These are phyloP conservation scores for Fistulinella prunicolor DNA, from an alignment of 768 basidiomycete genomes.

Conservation along the genomic window DNA sequence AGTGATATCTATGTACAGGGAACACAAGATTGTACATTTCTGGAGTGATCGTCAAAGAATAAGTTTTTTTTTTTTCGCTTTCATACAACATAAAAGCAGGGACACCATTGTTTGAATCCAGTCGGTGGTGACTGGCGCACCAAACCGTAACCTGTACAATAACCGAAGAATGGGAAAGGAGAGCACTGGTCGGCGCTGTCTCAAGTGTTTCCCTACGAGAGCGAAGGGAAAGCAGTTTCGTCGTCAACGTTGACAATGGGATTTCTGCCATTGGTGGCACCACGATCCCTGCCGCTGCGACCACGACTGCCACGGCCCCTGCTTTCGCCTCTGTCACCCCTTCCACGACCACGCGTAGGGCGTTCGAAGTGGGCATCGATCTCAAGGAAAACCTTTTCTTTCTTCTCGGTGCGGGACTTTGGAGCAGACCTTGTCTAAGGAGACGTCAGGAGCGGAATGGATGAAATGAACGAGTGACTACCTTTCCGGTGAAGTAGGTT, in stretches of 20 bases:
- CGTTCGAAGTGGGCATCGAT: constrained; percentile 89
- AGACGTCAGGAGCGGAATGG: constrained; percentile 1
- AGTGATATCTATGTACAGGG: constrained; percentile 12
- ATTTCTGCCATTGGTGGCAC: constrained; percentile 40
- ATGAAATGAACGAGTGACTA: constrained; percentile 31
- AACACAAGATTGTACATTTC: constrained; percentile 8
- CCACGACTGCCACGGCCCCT: constrained; percentile 45
- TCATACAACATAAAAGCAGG: constrained; percentile 14
- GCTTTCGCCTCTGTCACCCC: constrained; percentile 48
- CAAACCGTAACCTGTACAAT: constrained; percentile 11
- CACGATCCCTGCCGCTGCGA: constrained; percentile 44
- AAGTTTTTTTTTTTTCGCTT: constrained; percentile 10
- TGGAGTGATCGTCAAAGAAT: neutral
- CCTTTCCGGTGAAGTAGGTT: constrained; percentile 90
- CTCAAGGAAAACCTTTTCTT: constrained; percentile 89
- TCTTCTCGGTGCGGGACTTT: constrained; percentile 75
- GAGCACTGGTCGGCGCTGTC: constrained; percentile 6
- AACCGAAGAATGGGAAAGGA: constrained; percentile 4
- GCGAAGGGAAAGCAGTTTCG: constrained; percentile 85
- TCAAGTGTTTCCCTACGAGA: constrained; percentile 43
- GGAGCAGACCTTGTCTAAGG: constrained; percentile 58
- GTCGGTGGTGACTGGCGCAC: constrained; percentile 9
- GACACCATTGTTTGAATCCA: constrained; percentile 9
- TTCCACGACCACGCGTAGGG: constrained; percentile 62
- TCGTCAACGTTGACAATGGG: constrained; percentile 71